These are phyloP conservation scores for Lophiostoma macrostomum DNA, from an alignment of 495 filamentous ascomycete species.

Conservation along the genomic window DNA sequence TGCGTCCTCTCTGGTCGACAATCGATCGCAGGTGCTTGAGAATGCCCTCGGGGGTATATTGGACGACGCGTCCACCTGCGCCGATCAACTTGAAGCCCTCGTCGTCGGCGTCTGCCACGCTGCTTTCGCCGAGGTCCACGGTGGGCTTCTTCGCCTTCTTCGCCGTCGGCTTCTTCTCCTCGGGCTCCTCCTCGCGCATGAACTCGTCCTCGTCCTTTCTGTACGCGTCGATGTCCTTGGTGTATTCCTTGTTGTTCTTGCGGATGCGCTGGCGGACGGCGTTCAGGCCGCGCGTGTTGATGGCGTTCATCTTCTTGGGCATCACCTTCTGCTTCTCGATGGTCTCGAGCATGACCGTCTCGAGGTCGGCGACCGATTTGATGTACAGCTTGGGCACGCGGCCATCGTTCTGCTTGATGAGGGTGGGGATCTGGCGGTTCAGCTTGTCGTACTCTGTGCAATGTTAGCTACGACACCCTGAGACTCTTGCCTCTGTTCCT, in stretches of 20 bases:
- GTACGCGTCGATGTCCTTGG: constrained; percentile 82
- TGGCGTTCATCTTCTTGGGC: constrained; percentile 98
- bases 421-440: constrained; percentile 81
- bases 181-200: constrained; percentile 81
- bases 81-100: constrained; percentile 85
- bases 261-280: constrained; percentile 94
- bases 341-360: constrained; percentile 93
- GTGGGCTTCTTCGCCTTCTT: constrained; percentile 47
- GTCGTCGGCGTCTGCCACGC: constrained; percentile 55
- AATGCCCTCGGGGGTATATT: constrained; percentile 95
- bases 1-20: constrained; percentile 92
- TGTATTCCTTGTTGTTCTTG: constrained; percentile 96
- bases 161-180: constrained; percentile 51
- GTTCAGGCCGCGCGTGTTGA: constrained; percentile 89
- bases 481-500: background rate
- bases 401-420: constrained; percentile 61
- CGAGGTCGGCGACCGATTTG: constrained; percentile 87
- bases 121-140: constrained; percentile 41
- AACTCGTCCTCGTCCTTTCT: constrained; percentile 77
- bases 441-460: constrained; percentile 89
- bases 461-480: constrained; percentile 17
- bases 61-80: constrained; percentile 77
- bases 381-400: constrained; percentile 85
- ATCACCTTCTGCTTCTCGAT: constrained; percentile 92
- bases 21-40: constrained; percentile 93